Conservation (phyloP, 108 stramenopile species). For the Cylindrotheca closterium region DNA sequence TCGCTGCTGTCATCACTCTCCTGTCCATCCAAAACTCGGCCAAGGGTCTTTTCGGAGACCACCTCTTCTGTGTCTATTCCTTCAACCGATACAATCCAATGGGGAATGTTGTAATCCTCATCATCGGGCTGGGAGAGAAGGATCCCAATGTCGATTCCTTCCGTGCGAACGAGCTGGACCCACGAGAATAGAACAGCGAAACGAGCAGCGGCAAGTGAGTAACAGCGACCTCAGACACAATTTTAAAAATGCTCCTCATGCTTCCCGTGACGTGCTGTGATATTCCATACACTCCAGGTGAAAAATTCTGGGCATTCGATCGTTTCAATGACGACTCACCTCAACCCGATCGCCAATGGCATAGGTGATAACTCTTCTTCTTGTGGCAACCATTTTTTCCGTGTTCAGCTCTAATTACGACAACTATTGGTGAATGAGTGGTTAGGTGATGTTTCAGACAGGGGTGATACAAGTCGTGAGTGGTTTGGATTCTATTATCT, state of each 20-base stretch:
- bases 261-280: too few species aligned
- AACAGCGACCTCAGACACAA: not conserved
- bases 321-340: too few species aligned
- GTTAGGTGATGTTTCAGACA: too few species aligned
- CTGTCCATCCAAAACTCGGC: conserved; percentile 8
- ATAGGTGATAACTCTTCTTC: conserved; percentile 19
- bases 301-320: too few species aligned
- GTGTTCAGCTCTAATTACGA: not conserved
- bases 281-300: too few species aligned
- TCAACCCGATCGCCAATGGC: conserved; percentile 27
- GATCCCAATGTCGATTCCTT: conserved; percentile 19
- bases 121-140: conserved; percentile 20
- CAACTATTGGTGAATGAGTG: too few species aligned
- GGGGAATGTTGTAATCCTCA: not conserved
- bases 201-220: not conserved
- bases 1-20: conserved; percentile 17
- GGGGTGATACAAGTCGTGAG: too few species aligned
- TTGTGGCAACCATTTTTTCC: conserved; percentile 25
- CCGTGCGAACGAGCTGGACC: conserved; percentile 19
- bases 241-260: not conserved
- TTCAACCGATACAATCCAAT: conserved; percentile 28
- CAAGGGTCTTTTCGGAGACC: conserved; percentile 19
- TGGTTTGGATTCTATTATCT: too few species aligned
- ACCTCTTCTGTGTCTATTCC: conserved; percentile 22
- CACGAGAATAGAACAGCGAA: not conserved